These are phyloP conservation scores for Spathaspora sp. DNA, from an alignment of 805 yeast genomes.

Conservation along the genomic window DNA sequence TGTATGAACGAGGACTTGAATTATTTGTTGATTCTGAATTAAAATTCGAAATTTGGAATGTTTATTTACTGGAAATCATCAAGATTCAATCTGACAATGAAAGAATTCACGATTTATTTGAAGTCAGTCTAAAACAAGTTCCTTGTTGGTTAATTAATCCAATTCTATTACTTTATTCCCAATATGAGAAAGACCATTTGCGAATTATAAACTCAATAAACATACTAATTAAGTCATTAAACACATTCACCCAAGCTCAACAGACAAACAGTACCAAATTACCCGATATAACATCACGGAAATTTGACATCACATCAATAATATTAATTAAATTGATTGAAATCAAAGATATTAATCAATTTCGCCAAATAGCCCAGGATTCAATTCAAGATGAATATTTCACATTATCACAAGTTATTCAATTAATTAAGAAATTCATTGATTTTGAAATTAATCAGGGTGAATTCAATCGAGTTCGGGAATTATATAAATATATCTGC, in stretches of 20 bases:
- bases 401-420: slow-evolving; percentile 38
- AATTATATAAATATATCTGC: slow-evolving; percentile 44
- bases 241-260: slow-evolving; percentile 7
- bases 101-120: slow-evolving; percentile 67
- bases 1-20: slow-evolving; percentile 54
- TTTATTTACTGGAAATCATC: slow-evolving; percentile 53
- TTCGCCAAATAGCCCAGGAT: slow-evolving; percentile 37
- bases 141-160: slow-evolving; percentile 46
- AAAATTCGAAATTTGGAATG: slow-evolving; percentile 64
- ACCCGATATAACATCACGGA: slow-evolving; percentile 11
- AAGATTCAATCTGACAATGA: slow-evolving; percentile 13
- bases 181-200: slow-evolving; percentile 59
- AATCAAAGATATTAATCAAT: slow-evolving; percentile 13
- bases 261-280: background rate
- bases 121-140: slow-evolving; percentile 32
- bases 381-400: slow-evolving; percentile 41
- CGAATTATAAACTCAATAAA: slow-evolving; percentile 42
- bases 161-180: slow-evolving; percentile 52
- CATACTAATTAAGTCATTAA: slow-evolving; percentile 14
- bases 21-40: slow-evolving; percentile 59
- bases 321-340: slow-evolving; percentile 7
- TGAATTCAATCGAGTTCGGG: slow-evolving; percentile 61
- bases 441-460: slow-evolving; percentile 50
- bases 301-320: slow-evolving; percentile 17
- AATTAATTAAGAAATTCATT: slow-evolving; percentile 52